Conservation (phyloP, 1,139 yeast species). For the Meyerozyma guilliermondii region DNA sequence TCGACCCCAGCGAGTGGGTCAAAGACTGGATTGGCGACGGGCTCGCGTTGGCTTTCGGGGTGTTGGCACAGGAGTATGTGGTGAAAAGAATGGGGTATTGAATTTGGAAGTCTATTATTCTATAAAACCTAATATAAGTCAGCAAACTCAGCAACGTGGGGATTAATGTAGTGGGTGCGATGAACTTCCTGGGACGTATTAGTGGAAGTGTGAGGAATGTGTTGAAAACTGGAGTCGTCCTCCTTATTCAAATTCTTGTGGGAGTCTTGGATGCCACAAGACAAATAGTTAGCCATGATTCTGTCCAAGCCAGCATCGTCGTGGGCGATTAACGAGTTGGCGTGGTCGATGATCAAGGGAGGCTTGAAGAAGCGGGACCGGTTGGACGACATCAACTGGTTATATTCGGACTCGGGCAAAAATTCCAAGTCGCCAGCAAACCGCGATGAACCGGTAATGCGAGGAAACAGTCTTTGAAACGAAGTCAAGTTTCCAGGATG, state of each 20-base stretch:
- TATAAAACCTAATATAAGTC: slow-evolving; percentile 31
- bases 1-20: slow-evolving; percentile 97
- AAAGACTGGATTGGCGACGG: slow-evolving; percentile 87
- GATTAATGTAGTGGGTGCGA: slow-evolving; percentile 27
- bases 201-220: slow-evolving; percentile 5
- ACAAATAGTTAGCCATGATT: slow-evolving; percentile 38
- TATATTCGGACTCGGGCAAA: slow-evolving; percentile 17
- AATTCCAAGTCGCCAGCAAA: slow-evolving; percentile 20
- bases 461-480: slow-evolving; percentile 22
- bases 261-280: slow-evolving; percentile 33
- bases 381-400: slow-evolving; percentile 5
- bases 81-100: slow-evolving; percentile 83
- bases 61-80: slow-evolving; percentile 85
- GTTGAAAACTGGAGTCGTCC: slow-evolving; percentile 7
- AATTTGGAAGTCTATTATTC: slow-evolving; percentile 4
- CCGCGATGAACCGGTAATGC: slow-evolving; percentile 10
- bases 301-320: slow-evolving; percentile 40
- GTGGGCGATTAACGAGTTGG: slow-evolving; percentile 46
- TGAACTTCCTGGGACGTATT: slow-evolving; percentile 3
- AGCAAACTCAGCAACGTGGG: slow-evolving; percentile 45
- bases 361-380: slow-evolving; percentile 11
- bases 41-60: slow-evolving; percentile 72
- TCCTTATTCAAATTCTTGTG: slow-evolving; percentile 10
- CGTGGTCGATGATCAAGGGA: slow-evolving; percentile 57
- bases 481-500: slow-evolving; percentile 41